Evolutionary conservation across 345 rosid genomes (phyloP).

Genomic region (Ceriops zippeliana): DNA sequence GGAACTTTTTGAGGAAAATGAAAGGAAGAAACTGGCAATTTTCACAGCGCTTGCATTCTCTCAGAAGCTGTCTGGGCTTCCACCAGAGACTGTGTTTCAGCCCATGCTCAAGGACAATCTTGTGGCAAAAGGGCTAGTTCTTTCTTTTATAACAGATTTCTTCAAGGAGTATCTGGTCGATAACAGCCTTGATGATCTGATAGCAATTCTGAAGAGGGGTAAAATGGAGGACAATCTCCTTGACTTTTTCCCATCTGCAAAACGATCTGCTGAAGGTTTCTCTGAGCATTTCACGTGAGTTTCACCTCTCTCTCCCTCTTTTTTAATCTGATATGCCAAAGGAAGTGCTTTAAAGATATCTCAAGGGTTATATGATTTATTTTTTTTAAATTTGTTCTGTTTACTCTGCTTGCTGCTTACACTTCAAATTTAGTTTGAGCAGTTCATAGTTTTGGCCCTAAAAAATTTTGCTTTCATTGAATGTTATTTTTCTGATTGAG

Average conservation of each 20-base stretch:
- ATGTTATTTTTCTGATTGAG: background rate
- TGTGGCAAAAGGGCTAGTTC: conserved; percentile 97
- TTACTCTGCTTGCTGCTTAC: too few relatives aligned
- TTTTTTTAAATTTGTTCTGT: too few relatives aligned
- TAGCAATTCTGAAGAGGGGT: conserved; percentile 84
- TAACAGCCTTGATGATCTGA: conserved; percentile 93
- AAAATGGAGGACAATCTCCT: conserved; percentile 91
- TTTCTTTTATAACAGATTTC: conserved; percentile 87
- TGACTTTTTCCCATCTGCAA: conserved; percentile 75
- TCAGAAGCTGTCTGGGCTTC: conserved; percentile 96
- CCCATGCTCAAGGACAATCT: conserved; percentile 98
- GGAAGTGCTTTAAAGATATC: too few relatives aligned
- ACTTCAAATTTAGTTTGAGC: too few relatives aligned
- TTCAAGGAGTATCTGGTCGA: conserved; percentile 95
- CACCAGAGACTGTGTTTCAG: conserved; percentile 96
- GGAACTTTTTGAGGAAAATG: conserved; percentile 97
- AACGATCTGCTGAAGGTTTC: conserved; percentile 78
- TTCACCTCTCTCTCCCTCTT: background rate
- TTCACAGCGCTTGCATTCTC: conserved; percentile 98
- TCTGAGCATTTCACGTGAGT: conserved; percentile 97
- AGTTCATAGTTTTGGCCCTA: background rate
- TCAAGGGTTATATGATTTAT: too few relatives aligned
- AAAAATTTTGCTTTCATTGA: background rate
- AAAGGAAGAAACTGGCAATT: conserved; percentile 95
- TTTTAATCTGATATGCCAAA: background rate